These are phyloP conservation scores for Exophiala viscosa DNA, from an alignment of 2,329 filamentous ascomycete species.

Conservation along the genomic window DNA sequence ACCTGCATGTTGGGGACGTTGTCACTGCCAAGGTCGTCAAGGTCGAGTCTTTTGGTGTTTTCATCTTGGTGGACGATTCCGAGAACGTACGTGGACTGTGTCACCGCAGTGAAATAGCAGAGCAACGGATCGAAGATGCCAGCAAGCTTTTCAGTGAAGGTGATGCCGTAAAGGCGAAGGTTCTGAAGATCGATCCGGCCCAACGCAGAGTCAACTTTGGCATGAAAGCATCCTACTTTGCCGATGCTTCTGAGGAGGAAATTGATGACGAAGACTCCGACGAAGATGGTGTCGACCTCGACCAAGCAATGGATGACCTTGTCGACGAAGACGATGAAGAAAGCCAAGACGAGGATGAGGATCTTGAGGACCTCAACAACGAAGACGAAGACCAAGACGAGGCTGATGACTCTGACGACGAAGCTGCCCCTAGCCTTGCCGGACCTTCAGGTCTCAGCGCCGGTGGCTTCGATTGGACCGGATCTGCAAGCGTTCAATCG, in stretches of 20 bases:
- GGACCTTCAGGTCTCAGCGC: conserved; percentile 59
- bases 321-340: conserved; percentile 47
- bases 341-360: conserved; percentile 29
- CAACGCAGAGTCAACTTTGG: conserved; percentile 83
- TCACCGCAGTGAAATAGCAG: conserved; percentile 87
- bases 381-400: conserved; percentile 40
- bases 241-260: conserved; percentile 51
- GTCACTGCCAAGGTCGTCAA: conserved; percentile 89
- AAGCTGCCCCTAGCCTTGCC: conserved; percentile 11
- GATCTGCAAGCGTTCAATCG: conserved; percentile 31
- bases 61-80: conserved; percentile 84
- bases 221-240: conserved; percentile 88
- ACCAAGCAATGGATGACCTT: conserved; percentile 34
- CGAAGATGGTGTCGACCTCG: conserved; percentile 36
- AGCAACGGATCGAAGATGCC: conserved; percentile 76
- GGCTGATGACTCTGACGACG: conserved; percentile 30
- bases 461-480: conserved; percentile 85
- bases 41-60: conserved; percentile 92
- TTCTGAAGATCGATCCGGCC: conserved; percentile 71
- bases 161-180: conserved; percentile 86
- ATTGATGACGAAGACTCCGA: conserved; percentile 37
- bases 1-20: conserved; percentile 73
- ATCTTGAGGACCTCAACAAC: conserved; percentile 35
- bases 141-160: conserved; percentile 84
- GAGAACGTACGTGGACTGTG: conserved; percentile 88